These are phyloP conservation scores for Solanum peruvianum DNA, from an alignment of 257 asterid genomes.

Conservation along the genomic window DNA sequence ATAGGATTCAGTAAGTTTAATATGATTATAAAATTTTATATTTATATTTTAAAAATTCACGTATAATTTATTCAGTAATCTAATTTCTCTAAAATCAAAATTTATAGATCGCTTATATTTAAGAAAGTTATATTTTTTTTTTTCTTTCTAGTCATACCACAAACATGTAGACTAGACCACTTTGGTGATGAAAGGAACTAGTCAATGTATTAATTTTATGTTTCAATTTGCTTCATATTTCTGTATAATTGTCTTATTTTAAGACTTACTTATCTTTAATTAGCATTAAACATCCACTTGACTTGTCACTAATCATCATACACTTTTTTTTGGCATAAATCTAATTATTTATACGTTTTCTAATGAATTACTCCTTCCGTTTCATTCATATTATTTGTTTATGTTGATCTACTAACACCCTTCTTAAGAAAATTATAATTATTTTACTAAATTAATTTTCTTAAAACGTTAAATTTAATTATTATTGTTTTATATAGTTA, in stretches of 20 bases:
- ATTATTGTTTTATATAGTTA: too few species aligned
- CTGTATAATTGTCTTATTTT: neutral
- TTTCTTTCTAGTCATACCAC: neutral
- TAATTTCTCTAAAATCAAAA: neutral
- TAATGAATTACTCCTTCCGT: too few species aligned
- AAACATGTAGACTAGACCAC: neutral
- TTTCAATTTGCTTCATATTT: neutral
- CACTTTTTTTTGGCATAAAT: neutral
- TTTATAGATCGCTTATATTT: neutral
- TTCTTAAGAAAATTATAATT: neutral
- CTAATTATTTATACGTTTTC: too few species aligned
- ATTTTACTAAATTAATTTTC: too few species aligned
- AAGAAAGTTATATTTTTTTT: neutral
- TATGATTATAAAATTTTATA: neutral
- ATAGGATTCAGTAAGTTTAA: neutral
- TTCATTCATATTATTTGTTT: too few species aligned
- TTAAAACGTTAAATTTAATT: too few species aligned
- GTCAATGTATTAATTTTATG: neutral
- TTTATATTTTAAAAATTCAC: neutral
- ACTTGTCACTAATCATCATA: neutral
- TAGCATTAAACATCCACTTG: neutral
- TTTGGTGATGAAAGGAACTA: neutral
- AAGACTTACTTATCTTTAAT: neutral
- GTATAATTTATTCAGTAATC: neutral
- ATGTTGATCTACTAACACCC: too few species aligned